Evolutionary conservation across 2,329 filamentous ascomycete genomes (phyloP), one percentile per base, ranked within the genome.

Genomic region (Ascosphaera aggregata): DNA sequence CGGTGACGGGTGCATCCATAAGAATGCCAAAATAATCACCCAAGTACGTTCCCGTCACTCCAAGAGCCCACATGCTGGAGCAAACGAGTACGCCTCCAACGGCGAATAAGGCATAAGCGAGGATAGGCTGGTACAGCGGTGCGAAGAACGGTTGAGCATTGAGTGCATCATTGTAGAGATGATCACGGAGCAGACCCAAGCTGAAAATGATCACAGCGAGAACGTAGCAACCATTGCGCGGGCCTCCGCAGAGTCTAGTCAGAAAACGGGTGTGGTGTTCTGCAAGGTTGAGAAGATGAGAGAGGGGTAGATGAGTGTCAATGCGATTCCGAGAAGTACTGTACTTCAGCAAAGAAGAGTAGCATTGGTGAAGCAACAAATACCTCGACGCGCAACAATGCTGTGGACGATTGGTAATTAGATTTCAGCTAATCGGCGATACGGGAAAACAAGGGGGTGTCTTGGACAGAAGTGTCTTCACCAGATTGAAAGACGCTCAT

Each of bases 1-100:
- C 78, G 9, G 84, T 92, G 39, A 98, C 85, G 51, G 86, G 86
- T 48, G 77, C 64, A 54, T 95, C 86, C 84, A 94, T 92, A 47
- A 98, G 67, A 56, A 95, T 94, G 48, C 89, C 89, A 55, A 95
- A 98, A 66, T 98, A 98, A 64, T 98, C 89, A 49, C 89, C 89
- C 27, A 98, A 66, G 56, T 94, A 98, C 30, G 89, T 98, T 45
- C 89, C 89, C 1, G 84, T 94, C 51, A 98, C 73, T 42, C 89
- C 89, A 32, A 98, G 73, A 24, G 76, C 79, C 73, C 75, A 94
- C 61, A 92, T 95, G 43, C 80, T 89, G 24, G 77, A 76, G 38
- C 95, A 50, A 38, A 98, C 89, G 27, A 98, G 72, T 39, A 78
- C 59, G 57, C 93, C 94, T 42, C 89, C 89, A 30, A 62, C 54